Conservation (phyloP, 2,329 filamentous ascomycete species). For the Fusarium longipes region DNA sequence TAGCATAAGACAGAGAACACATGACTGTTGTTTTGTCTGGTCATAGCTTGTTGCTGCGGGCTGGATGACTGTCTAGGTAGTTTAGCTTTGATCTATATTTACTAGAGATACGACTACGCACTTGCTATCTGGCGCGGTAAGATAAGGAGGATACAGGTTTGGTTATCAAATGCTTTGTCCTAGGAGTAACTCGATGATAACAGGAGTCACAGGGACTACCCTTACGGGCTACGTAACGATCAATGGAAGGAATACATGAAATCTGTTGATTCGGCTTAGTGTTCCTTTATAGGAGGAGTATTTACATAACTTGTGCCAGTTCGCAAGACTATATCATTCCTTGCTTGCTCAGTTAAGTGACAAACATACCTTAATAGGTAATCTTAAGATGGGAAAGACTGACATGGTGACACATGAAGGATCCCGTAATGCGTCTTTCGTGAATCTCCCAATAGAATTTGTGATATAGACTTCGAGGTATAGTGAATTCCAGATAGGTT, state of each 20-base stretch:
- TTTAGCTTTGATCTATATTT: neutral
- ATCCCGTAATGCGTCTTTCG: neutral
- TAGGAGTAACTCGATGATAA: neutral
- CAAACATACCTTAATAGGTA: no score
- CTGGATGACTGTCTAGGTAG: neutral
- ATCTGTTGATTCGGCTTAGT: no score
- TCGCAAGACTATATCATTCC: neutral
- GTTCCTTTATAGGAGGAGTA: neutral
- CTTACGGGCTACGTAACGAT: neutral
- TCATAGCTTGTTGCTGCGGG: neutral
- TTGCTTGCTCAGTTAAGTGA: neutral
- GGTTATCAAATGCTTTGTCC: neutral
- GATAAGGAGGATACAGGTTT: neutral
- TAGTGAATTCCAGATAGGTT: no score
- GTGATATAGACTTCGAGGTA: no score
- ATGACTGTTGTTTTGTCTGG: conserved; percentile 7
- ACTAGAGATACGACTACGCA: neutral
- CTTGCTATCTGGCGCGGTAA: neutral
- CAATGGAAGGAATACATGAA: neutral
- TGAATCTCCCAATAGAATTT: no score
- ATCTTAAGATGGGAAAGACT: neutral
- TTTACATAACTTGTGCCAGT: neutral
- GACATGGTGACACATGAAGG: neutral
- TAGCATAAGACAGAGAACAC: neutral
- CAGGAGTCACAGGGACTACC: neutral